Evolutionary conservation across 2,329 filamentous ascomycete genomes (phyloP), one percentile per base, ranked within the genome.

Genomic region (Curvularia sp.): DNA sequence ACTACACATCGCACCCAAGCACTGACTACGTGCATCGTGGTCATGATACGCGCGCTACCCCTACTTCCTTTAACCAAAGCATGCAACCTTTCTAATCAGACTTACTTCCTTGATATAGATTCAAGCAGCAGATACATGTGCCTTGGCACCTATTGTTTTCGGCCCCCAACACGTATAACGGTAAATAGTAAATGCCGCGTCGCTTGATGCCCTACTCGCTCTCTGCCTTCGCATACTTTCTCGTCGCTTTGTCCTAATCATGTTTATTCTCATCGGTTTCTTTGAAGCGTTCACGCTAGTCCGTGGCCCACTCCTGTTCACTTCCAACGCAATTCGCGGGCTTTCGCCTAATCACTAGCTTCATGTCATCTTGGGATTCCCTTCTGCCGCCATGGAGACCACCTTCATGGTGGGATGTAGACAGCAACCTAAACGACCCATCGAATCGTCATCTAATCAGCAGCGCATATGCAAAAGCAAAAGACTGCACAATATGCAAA

Each of bases 401-500:
- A 38, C 55, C 55, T 30, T 43, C 39, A 5, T 58, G 43, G 50
- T 58, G 55, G 55, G 18, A 6, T 15, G 25, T 30, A 3, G 27
- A 52, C 28, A 27, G 2, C 23, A 36, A 49, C 21, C 0, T 38
- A n/a, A 23, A 49, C 13, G 10, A 25, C 28, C 10, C 9, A n/a
- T n/a, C 43, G 23, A 30, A 45, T 30, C 5, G 15, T 19, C 15
- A 27, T n/a, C 42, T 27, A n/a, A 38, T 54, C 21, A 55, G 12
- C 10, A 13, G 21, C 19, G 50, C 50, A n/a, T 58, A 58, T 23
- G 39, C 36, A 21, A 58, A 43, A 10, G 55, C 55, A 15, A 32
- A 38, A 13, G 8, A 18, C 8, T 58, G 55, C 8, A 30, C 18
- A 12, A n/a, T 32, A 21, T 58, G 55, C 45, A 19, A 34, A 0